Percentiles rank a stretch among this genome's conserved stretches.
phyloP scores from a whole-genome alignment of 352 stramenopile species.

The Phytophthora multivora region DNA sequence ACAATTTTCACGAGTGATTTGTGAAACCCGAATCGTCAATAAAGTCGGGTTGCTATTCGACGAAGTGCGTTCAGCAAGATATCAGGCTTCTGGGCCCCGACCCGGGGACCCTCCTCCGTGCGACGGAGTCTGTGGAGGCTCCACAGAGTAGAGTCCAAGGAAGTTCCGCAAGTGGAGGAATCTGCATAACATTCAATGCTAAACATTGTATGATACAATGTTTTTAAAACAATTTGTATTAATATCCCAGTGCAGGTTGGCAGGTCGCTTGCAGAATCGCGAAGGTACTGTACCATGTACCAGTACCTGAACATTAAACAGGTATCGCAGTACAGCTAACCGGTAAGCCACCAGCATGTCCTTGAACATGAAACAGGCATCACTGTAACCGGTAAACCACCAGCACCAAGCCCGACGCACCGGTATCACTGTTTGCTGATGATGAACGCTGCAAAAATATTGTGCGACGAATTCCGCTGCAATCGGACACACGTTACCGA shows the following conservation, averaged over 20 bases:
- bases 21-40: conserved; percentile 23
- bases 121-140: too few relatives aligned
- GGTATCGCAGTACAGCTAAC: conserved; percentile 3
- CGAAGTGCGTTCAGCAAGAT: not conserved
- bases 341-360: not conserved
- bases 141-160: too few relatives aligned
- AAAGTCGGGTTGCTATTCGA: not conserved
- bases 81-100: not conserved
- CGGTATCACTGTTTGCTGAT: not conserved
- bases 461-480: too few relatives aligned
- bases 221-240: too few relatives aligned
- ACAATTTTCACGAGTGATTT: conserved; percentile 26
- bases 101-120: too few relatives aligned
- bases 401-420: not conserved
- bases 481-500: too few relatives aligned
- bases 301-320: conserved; percentile 4
- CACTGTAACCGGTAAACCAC: conserved; percentile 4
- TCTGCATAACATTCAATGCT: too few relatives aligned
- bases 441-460: not conserved
- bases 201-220: too few relatives aligned
- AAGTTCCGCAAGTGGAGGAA: too few relatives aligned
- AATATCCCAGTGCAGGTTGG: too few relatives aligned
- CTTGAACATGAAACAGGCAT: conserved; percentile 12
- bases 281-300: not conserved
- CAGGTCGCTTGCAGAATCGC: too few relatives aligned